Conservation (phyloP, 345 rosid species). For the Dipteronia dyeriana region DNA sequence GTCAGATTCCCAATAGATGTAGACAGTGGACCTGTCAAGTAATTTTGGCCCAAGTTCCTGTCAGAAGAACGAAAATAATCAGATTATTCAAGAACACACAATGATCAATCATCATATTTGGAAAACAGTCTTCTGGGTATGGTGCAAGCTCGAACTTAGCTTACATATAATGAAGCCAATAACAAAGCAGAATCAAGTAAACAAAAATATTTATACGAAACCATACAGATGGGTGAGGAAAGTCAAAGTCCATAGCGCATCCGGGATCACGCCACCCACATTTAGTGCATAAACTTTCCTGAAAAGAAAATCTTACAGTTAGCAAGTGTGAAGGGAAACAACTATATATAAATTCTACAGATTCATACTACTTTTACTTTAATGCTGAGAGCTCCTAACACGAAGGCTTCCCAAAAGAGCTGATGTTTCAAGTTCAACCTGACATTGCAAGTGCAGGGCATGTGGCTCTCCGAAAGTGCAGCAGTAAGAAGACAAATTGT, state of each 20-base stretch:
- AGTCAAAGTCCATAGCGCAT: slow-evolving; percentile 52
- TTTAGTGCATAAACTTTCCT: slow-evolving; percentile 41
- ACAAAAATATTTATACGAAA: neutral
- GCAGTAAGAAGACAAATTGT: neutral
- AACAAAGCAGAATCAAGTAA: neutral
- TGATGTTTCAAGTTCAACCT: neutral
- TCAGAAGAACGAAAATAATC: neutral
- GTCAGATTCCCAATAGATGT: slow-evolving; percentile 36
- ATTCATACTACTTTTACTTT: too few species aligned
- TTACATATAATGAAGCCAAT: too few species aligned
- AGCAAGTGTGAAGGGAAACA: neutral
- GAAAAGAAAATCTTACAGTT: slow-evolving; percentile 7
- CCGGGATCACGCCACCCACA: slow-evolving; percentile 44
- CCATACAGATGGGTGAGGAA: slow-evolving; percentile 47
- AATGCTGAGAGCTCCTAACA: too few species aligned
- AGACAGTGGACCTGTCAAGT: too few species aligned
- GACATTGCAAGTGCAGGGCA: too few species aligned
- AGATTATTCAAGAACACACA: neutral
- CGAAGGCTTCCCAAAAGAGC: too few species aligned
- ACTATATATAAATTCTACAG: too few species aligned
- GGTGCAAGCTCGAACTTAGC: too few species aligned
- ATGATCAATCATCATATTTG: neutral
- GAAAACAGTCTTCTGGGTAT: too few species aligned
- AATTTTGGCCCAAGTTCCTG: too few species aligned
- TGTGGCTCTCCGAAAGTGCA: neutral